These are phyloP conservation scores for Fusarium albidum DNA, from an alignment of 2,329 filamentous ascomycete genomes.

Conservation along the genomic window DNA sequence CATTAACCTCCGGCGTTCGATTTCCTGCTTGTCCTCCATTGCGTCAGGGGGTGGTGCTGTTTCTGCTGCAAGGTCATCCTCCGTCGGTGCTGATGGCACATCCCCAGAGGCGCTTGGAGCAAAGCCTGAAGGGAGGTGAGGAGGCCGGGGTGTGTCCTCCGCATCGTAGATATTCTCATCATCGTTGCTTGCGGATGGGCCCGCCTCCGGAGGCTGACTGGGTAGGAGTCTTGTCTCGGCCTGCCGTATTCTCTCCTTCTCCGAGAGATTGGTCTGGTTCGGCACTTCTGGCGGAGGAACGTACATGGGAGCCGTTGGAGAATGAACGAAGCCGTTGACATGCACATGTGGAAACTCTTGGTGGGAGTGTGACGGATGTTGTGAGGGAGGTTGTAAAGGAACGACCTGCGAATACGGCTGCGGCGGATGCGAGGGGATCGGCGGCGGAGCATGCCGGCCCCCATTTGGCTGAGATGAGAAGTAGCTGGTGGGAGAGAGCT, in stretches of 20 bases:
- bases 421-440: slow-evolving; percentile 33
- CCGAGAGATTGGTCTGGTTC: slow-evolving; percentile 71
- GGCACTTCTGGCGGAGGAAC: slow-evolving; percentile 68
- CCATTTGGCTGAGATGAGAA: slow-evolving; percentile 46
- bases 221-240: slow-evolving; percentile 84
- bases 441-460: slow-evolving; percentile 47
- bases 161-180: slow-evolving; percentile 61
- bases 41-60: slow-evolving; percentile 43
- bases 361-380: slow-evolving; percentile 21
- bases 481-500: slow-evolving; percentile 36
- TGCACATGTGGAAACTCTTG: slow-evolving; percentile 12
- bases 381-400: slow-evolving; percentile 19
- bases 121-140: slow-evolving; percentile 20
- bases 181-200: slow-evolving; percentile 34
- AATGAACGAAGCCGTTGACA: slow-evolving; percentile 28
- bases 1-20: slow-evolving; percentile 72
- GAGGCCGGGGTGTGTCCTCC: slow-evolving; percentile 47
- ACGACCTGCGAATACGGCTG: slow-evolving; percentile 47
- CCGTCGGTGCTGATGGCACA: slow-evolving; percentile 54
- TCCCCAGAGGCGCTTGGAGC: slow-evolving; percentile 24
- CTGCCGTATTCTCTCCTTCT: slow-evolving; percentile 81
- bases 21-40: slow-evolving; percentile 80
- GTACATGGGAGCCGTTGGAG: slow-evolving; percentile 52
- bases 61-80: slow-evolving; percentile 51
- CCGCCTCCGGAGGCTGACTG: slow-evolving; percentile 68